These are phyloP conservation scores for Dalbergia oliveri DNA, from an alignment of 306 rosid species.

Conservation along the genomic window DNA sequence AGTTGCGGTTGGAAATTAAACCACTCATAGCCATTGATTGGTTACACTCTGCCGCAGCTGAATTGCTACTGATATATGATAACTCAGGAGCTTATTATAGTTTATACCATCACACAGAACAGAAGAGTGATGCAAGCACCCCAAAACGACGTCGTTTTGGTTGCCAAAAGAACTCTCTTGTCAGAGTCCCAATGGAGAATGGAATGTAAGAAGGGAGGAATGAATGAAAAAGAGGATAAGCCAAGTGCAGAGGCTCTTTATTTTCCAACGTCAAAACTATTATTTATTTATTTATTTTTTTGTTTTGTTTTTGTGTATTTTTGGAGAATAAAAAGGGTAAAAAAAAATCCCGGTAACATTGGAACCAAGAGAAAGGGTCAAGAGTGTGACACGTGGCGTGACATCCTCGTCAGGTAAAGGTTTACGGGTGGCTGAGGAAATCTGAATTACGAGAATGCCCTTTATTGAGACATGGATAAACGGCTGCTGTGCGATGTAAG, in stretches of 20 bases:
- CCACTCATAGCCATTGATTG: conserved; percentile 73
- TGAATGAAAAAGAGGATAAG: conserved; percentile 61
- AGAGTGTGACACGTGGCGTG: conserved; percentile 66
- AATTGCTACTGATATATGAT: background rate
- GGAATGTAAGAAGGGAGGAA: background rate
- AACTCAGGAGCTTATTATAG: background rate
- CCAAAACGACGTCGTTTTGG: conserved; percentile 47
- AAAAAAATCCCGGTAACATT: conserved; percentile 52
- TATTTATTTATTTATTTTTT: conserved; percentile 13
- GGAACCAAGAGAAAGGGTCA: conserved; percentile 56
- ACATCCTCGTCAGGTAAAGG: conserved; percentile 27
- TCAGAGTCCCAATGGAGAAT: background rate
- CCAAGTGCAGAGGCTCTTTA: conserved; percentile 25
- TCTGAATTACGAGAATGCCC: background rate
- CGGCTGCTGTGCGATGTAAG: background rate
- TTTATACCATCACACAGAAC: background rate
- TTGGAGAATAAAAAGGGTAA: background rate
- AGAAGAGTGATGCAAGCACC: background rate
- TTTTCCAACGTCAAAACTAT: conserved; percentile 15
- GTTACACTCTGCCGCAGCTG: background rate
- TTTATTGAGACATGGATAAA: background rate
- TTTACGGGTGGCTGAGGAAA: background rate
- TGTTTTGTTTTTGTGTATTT: background rate
- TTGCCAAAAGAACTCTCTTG: conserved; percentile 9
- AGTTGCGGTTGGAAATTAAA: conserved; percentile 72